phyloP scores from a whole-genome alignment of 331 rosid species.

The Pyrus hybrid region DNA sequence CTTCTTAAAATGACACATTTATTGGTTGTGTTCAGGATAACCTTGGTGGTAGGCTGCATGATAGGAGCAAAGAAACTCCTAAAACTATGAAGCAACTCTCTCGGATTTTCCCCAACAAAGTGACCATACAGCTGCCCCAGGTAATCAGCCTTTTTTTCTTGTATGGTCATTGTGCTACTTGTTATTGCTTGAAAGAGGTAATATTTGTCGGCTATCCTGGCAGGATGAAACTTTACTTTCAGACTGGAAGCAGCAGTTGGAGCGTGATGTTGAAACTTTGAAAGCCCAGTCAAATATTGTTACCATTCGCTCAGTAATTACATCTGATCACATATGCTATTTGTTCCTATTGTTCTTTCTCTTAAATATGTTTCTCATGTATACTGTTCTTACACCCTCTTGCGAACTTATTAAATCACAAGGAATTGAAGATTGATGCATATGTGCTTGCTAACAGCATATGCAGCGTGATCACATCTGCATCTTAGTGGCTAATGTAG shows the following conservation, averaged over 20 bases:
- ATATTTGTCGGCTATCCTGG: slow-evolving; percentile 4
- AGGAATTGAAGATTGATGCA: neutral
- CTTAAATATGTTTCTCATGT: neutral
- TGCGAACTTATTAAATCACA: neutral
- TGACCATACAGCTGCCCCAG: slow-evolving; percentile 84
- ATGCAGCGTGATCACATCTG: neutral
- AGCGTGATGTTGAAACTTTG: slow-evolving; percentile 74
- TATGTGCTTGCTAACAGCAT: neutral
- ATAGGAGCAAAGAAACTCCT: slow-evolving; percentile 83
- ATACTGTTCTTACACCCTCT: neutral
- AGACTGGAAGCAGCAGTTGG: slow-evolving; percentile 85
- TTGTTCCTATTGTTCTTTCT: neutral
- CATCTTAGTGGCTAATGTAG: neutral
- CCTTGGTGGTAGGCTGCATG: slow-evolving; percentile 72
- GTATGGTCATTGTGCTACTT: slow-evolving; percentile 6
- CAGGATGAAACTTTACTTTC: slow-evolving; percentile 81
- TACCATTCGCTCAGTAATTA: slow-evolving; percentile 64
- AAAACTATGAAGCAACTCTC: slow-evolving; percentile 77
- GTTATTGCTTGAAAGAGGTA: neutral
- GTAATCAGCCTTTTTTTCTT: slow-evolving; percentile 22
- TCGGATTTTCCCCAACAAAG: slow-evolving; percentile 86
- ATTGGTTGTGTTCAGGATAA: slow-evolving; percentile 54
- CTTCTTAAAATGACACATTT: neutral
- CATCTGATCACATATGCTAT: neutral
- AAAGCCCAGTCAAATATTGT: slow-evolving; percentile 70